Conservation (phyloP, 179 eudicot species). For the Corrigiola litoralis region DNA sequence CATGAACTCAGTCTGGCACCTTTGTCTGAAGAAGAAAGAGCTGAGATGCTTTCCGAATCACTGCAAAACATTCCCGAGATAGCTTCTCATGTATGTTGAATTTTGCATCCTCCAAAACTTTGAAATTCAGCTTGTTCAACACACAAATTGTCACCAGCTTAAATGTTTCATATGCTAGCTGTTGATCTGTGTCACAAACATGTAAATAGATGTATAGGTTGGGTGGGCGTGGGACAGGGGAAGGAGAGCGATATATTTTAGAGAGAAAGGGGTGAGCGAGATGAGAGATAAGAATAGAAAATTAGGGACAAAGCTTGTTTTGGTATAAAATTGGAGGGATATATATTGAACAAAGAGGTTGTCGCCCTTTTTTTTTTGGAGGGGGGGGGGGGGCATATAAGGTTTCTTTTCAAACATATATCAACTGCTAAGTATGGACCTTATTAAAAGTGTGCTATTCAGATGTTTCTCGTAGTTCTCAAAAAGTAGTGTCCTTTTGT, state of each 20-base stretch:
- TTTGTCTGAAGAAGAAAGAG: conserved; percentile 81
- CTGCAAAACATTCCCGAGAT: conserved; percentile 51
- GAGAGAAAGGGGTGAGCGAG: not conserved
- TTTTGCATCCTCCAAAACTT: not conserved
- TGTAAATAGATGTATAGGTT: not conserved
- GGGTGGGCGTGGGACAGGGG: not conserved
- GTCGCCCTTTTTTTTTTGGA: too few relatives aligned
- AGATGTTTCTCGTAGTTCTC: not conserved
- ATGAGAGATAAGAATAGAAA: not conserved
- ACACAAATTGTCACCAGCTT: not conserved
- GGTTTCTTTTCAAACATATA: not conserved
- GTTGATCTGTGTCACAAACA: not conserved
- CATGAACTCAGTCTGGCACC: conserved; percentile 85
- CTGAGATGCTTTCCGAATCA: conserved; percentile 58
- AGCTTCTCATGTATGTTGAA: conserved; percentile 57
- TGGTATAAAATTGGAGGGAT: not conserved
- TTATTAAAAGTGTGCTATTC: not conserved
- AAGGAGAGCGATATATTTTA: not conserved
- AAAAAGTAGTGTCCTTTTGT: too few relatives aligned
- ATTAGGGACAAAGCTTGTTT: not conserved
- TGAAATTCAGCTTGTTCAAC: not conserved
- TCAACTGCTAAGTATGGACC: not conserved
- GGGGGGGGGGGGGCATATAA: too few relatives aligned
- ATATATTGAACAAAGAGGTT: too few relatives aligned
- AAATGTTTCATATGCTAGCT: conserved; percentile 12